Base-by-base conservation (phyloP, 805 yeast genomes). In the Schizosaccharomyces japonicus region DNA sequence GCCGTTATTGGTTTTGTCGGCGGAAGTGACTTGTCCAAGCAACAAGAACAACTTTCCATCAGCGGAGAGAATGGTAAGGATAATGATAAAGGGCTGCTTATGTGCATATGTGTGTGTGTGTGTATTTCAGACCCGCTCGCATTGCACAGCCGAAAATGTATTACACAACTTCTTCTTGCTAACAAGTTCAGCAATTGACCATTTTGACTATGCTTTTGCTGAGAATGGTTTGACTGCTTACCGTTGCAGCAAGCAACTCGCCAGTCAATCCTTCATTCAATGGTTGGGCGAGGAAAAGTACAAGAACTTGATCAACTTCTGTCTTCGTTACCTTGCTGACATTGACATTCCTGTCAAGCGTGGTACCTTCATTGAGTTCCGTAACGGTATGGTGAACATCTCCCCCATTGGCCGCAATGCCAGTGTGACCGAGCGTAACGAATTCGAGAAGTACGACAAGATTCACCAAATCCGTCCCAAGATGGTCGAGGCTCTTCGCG, bases 401-500 rank as follows among this genome's bases (percentile, higher is more conserved):
- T 84, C 95, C 13, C 99, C 99, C 57, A 76, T 90, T 52, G 99
- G 99, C 60, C 83, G 99, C 76, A 90, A 90, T 63, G 96, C 96
- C 52, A 77, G 92, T 42, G 83, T 83, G 55, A 75, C 73, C 55
- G 95, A 90, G 72, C 81, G 99, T 70, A 76, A 73, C 65, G 95
- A 84, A 57, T 90, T 70, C 62, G 96, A 90, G 71, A 70, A 67
- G 57, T 90, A 58, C 64, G 99, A 90, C 66, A 70, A 75, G 58
- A 70, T 67, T 60, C 75, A 80, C 71, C 72, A 81, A 59, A 65
- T 90, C 58, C 82, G 99, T 75, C 75, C 73, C 58, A 75, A 70
- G 52, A 71, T 90, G 71, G 96, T 90, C 53, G 68, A 66, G 48
- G 95, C 94, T 48, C 72, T 90, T 61, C 80, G 73, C 66, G 73